Percentiles rank a stretch among this genome's conserved stretches.
Evolutionary conservation across 129 eudicot genomes (phyloP).

Genomic region (Lactuca saligna): DNA sequence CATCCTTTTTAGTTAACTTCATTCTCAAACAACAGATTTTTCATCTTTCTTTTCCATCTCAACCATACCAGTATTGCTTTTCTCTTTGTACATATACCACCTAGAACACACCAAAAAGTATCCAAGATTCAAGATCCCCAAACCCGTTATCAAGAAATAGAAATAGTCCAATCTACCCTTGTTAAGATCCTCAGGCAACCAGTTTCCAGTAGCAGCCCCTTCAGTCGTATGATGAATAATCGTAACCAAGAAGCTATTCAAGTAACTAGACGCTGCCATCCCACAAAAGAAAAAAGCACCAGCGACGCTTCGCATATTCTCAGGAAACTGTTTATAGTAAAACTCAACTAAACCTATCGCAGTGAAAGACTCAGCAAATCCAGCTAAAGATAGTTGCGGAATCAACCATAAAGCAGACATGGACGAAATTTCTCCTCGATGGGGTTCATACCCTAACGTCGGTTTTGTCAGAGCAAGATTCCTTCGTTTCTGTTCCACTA

Average conservation of each 20-base stretch:
- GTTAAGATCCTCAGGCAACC: constrained; percentile 84
- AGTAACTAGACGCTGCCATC: constrained; percentile 54
- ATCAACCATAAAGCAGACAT: constrained; percentile 73
- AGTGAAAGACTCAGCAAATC: constrained; percentile 65
- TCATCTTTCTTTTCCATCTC: constrained; percentile 42
- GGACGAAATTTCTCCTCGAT: constrained; percentile 45
- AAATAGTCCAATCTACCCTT: constrained; percentile 75
- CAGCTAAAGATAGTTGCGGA: constrained; percentile 65
- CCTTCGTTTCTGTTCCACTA: constrained; percentile 54
- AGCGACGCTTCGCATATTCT: constrained; percentile 79
- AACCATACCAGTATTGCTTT: neutral
- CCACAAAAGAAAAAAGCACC: constrained; percentile 67
- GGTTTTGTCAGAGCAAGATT: constrained; percentile 40
- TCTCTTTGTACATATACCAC: constrained; percentile 71
- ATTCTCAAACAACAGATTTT: constrained; percentile 28
- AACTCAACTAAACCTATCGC: constrained; percentile 68
- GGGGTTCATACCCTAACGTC: constrained; percentile 26
- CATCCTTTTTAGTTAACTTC: neutral
- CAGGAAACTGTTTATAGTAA: constrained; percentile 83
- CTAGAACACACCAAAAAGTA: constrained; percentile 51
- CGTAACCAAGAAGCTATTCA: constrained; percentile 51
- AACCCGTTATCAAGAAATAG: constrained; percentile 51
- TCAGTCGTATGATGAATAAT: constrained; percentile 47
- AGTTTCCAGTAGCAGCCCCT: constrained; percentile 45
- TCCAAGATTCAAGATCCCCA: constrained; percentile 45